Percentiles rank a stretch among this genome's conserved stretches.
These are phyloP conservation scores for Naganishia onofrii DNA, from an alignment of 768 basidiomycete species.

Conservation along the genomic window DNA sequence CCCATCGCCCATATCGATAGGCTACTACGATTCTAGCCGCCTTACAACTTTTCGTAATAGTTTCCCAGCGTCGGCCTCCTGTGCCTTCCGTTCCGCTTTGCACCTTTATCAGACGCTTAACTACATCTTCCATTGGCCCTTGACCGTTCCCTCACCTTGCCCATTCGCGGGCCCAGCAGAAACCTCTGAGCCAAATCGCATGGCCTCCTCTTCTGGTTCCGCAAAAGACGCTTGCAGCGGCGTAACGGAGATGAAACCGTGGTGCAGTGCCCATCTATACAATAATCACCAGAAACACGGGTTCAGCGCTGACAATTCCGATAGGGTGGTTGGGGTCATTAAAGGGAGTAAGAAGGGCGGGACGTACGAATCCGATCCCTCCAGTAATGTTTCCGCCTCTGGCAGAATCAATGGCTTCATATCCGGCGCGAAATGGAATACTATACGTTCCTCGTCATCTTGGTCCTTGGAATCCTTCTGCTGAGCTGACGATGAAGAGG, in stretches of 20 bases:
- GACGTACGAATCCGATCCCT: slow-evolving; percentile 66
- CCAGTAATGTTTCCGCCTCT: slow-evolving; percentile 60
- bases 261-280: slow-evolving; percentile 58
- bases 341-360: not conserved
- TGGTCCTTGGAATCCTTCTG: slow-evolving; percentile 7
- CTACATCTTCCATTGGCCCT: not conserved
- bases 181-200: slow-evolving; percentile 25
- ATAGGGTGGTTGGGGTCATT: not conserved
- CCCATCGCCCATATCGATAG: no score
- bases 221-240: slow-evolving; percentile 71
- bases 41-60: no score
- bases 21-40: no score
- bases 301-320: no score
- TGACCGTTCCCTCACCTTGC: not conserved
- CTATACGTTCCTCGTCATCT: slow-evolving; percentile 48
- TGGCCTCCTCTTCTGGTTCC: slow-evolving; percentile 26
- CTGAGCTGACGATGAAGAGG: not conserved
- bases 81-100: no score
- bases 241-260: slow-evolving; percentile 72
- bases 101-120: no score
- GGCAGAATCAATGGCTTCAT: slow-evolving; percentile 69
- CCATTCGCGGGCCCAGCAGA: not conserved
- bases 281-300: no score
- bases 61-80: no score
- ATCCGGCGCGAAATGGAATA: slow-evolving; percentile 74